Evolutionary conservation across 2,329 filamentous ascomycete genomes (phyloP).

Genomic region (Cladosporium sp.): DNA sequence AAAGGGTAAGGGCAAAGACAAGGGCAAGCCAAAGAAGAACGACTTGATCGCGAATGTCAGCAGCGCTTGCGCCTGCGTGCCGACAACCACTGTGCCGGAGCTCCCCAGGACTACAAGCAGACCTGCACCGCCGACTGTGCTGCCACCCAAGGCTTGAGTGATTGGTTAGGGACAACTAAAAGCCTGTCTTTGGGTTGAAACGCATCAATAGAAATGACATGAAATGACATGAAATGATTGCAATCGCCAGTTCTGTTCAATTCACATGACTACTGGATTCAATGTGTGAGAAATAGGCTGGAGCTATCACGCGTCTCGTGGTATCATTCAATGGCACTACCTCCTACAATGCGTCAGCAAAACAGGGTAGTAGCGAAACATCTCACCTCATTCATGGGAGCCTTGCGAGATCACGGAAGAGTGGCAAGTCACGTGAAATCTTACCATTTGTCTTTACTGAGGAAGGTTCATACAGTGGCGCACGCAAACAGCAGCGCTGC

Average conservation of each 20-base stretch:
- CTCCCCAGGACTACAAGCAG: slow-evolving; percentile 24
- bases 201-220: neutral
- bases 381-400: neutral
- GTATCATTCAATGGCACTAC: neutral
- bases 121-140: slow-evolving; percentile 22
- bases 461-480: neutral
- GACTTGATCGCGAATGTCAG: slow-evolving; percentile 23
- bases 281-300: neutral
- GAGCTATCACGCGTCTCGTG: neutral
- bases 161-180: neutral
- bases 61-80: slow-evolving; percentile 27
- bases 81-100: slow-evolving; percentile 24
- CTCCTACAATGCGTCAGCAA: neutral
- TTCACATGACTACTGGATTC: neutral
- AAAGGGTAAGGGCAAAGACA: slow-evolving; percentile 10
- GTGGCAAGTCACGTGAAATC: neutral
- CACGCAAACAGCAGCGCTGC: neutral
- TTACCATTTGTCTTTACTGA: neutral
- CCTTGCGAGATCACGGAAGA: neutral
- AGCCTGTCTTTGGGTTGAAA: neutral
- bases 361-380: neutral
- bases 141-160: slow-evolving; percentile 16
- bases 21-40: slow-evolving; percentile 14
- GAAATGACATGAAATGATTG: too few relatives aligned
- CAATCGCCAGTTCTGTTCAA: neutral